phyloP scores from a whole-genome alignment of 176 grass and related monocot species.

The Luzula sylvatica region DNA sequence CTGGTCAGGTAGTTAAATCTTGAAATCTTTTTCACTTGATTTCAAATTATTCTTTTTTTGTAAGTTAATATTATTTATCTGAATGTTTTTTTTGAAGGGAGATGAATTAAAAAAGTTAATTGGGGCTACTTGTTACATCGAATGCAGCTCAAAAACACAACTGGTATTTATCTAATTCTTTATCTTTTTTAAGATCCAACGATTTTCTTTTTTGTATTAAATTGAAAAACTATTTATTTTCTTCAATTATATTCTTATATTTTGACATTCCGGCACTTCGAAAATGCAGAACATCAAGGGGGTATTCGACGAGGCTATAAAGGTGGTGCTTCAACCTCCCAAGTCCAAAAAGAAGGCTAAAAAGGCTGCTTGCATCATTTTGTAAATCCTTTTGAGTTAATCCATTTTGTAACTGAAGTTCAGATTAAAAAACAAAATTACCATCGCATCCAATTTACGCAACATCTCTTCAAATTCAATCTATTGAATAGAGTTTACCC shows the following conservation, averaged over 20 bases:
- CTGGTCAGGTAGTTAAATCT: too few relatives aligned
- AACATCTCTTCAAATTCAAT: too few relatives aligned
- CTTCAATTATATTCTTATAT: too few relatives aligned
- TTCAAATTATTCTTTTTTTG: too few relatives aligned
- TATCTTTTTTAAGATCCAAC: slow-evolving; percentile 6
- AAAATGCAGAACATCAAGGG: slow-evolving; percentile 61
- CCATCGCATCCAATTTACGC: too few relatives aligned
- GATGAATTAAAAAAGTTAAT: slow-evolving; percentile 70
- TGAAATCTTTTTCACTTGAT: too few relatives aligned
- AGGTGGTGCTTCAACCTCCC: slow-evolving; percentile 70
- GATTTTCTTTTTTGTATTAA: too few relatives aligned
- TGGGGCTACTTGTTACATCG: slow-evolving; percentile 50
- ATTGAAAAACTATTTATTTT: background rate
- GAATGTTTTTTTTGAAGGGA: slow-evolving; percentile 40
- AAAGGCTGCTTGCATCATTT: slow-evolving; percentile 50
- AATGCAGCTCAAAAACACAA: slow-evolving; percentile 75
- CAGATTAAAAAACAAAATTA: too few relatives aligned
- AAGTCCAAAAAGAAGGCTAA: slow-evolving; percentile 69
- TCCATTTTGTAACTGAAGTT: too few relatives aligned
- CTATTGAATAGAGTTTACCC: too few relatives aligned
- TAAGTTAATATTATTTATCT: too few relatives aligned
- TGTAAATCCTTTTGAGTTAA: too few relatives aligned
- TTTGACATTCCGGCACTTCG: background rate
- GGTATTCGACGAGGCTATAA: slow-evolving; percentile 70
- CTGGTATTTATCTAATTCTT: slow-evolving; percentile 32